phyloP scores from a whole-genome alignment of 1,284 basidiomycete genomes.

The Tilletia caries region DNA sequence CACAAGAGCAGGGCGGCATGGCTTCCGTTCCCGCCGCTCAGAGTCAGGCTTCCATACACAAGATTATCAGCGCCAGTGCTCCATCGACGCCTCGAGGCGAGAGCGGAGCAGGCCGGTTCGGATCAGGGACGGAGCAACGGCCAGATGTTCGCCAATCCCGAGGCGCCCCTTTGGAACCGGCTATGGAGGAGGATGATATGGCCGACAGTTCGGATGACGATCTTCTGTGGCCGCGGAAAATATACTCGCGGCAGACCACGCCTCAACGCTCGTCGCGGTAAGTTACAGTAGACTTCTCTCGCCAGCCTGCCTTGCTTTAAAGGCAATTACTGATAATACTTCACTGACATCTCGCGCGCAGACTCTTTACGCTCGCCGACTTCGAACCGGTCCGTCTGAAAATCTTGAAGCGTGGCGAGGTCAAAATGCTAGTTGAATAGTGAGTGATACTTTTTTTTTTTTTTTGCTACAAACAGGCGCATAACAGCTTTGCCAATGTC shows the following conservation, averaged over 20 bases:
- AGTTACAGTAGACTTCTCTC: too few relatives aligned
- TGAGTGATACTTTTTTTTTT: not conserved
- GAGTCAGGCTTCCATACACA: too few relatives aligned
- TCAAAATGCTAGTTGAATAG: constrained; percentile 34
- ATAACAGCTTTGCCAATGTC: too few relatives aligned
- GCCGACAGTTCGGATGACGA: not conserved
- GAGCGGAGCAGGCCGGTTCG: not conserved
- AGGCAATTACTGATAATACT: too few relatives aligned
- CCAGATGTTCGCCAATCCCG: not conserved
- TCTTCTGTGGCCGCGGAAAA: not conserved
- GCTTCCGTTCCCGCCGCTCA: too few relatives aligned
- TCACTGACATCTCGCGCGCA: not conserved
- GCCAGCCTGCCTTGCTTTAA: not conserved
- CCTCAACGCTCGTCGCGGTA: not conserved
- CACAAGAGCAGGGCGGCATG: too few relatives aligned
- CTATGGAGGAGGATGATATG: not conserved
- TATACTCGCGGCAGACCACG: constrained; percentile 1
- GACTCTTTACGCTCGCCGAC: constrained; percentile 13
- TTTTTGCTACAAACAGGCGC: too few relatives aligned
- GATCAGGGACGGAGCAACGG: not conserved
- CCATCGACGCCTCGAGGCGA: constrained; percentile 1
- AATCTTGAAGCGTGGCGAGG: constrained; percentile 32
- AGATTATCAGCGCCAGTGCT: constrained; percentile 4
- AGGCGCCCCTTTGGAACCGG: not conserved
- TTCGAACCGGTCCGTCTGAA: constrained; percentile 38